These are phyloP conservation scores for Trebouxia sp. DNA, from an alignment of 139 green algal genomes.

Conservation along the genomic window DNA sequence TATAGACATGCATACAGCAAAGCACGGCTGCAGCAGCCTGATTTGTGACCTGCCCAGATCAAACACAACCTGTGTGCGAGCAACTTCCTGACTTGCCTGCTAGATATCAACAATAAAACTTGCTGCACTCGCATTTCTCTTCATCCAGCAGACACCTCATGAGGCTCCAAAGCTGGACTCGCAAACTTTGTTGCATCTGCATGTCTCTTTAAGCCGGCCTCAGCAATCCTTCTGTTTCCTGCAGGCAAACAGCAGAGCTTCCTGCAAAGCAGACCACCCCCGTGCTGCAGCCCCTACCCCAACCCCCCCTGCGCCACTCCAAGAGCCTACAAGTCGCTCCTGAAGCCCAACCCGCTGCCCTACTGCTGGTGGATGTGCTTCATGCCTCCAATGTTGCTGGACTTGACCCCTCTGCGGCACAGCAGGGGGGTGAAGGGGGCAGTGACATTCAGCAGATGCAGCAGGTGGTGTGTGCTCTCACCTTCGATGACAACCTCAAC, in stretches of 20 bases:
- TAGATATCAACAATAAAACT: too few relatives aligned
- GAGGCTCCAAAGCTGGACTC: too few relatives aligned
- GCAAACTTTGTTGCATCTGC: too few relatives aligned
- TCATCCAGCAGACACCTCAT: too few relatives aligned
- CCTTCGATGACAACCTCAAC: not conserved
- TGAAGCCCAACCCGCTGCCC: slow-evolving; percentile 39
- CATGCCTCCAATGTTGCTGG: not conserved
- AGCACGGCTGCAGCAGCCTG: too few relatives aligned
- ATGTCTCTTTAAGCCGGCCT: too few relatives aligned
- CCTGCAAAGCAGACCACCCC: slow-evolving; percentile 20
- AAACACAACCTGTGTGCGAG: too few relatives aligned
- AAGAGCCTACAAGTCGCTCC: slow-evolving; percentile 1
- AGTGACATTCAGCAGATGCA: slow-evolving; percentile 14
- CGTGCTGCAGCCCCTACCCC: slow-evolving; percentile 55
- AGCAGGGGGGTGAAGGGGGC: not conserved
- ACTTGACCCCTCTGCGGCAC: not conserved
- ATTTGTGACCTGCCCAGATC: too few relatives aligned
- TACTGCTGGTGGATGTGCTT: slow-evolving; percentile 62
- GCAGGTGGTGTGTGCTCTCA: not conserved
- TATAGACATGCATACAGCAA: too few relatives aligned
- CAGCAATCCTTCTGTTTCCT: too few relatives aligned
- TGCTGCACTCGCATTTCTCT: too few relatives aligned
- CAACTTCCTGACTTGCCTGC: too few relatives aligned
- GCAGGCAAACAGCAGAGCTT: slow-evolving; percentile 56
- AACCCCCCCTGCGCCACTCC: slow-evolving; percentile 38